phyloP scores from a whole-genome alignment of 1,284 basidiomycete species.

The Sparassis latifolia region DNA sequence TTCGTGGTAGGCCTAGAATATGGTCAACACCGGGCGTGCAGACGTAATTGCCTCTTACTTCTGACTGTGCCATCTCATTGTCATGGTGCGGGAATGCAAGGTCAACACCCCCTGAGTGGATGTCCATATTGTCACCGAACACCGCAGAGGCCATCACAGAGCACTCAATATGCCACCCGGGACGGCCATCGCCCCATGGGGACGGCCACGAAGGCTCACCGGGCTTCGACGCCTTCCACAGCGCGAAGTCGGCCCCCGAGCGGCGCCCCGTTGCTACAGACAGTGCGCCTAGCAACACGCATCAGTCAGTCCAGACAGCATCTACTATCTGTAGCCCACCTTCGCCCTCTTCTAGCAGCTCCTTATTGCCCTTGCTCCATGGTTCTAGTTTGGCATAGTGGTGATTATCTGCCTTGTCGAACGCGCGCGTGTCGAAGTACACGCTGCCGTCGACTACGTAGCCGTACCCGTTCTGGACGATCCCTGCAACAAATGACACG shows the following conservation, averaged over 20 bases:
- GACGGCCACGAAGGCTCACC: conserved; percentile 98
- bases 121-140: conserved; percentile 91
- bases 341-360: conserved; percentile 91
- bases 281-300: conserved; percentile 45
- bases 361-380: conserved; percentile 90
- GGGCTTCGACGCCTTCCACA: conserved; percentile 97
- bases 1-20: conserved; percentile 78
- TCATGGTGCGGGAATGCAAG: conserved; percentile 99
- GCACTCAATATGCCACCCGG: conserved; percentile 99
- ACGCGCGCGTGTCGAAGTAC: conserved; percentile 91
- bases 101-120: conserved; percentile 96
- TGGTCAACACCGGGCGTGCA: conserved; percentile 1
- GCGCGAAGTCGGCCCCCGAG: conserved; percentile 84
- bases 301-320: background rate
- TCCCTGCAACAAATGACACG: conserved; percentile 81
- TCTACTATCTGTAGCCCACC: conserved; percentile 41
- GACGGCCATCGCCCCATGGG: conserved; percentile 94
- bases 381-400: conserved; percentile 95
- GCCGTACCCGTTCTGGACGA: conserved; percentile 86
- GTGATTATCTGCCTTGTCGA: conserved; percentile 72
- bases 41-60: conserved; percentile 45
- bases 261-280: conserved; percentile 56
- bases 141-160: conserved; percentile 97
- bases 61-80: conserved; percentile 97
- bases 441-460: conserved; percentile 88